Percentiles rank a stretch among this genome's conserved stretches.
Conservation (phyloP, 2,329 filamentous ascomycete genomes). For the Aphanoascus verrucosus region DNA sequence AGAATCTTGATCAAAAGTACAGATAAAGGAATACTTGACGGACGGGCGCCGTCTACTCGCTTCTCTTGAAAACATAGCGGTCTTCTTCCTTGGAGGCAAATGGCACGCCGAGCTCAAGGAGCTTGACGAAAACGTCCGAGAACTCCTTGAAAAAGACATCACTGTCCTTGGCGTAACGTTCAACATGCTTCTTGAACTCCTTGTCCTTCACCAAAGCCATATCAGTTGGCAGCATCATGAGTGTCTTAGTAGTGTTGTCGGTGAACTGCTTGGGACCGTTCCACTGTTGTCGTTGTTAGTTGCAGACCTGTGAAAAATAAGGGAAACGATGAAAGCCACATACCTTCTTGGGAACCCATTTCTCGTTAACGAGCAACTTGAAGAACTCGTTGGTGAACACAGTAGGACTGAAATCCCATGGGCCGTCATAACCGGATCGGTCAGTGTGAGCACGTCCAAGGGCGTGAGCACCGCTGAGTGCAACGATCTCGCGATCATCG, state of each 20-base stretch:
- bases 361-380: constrained; percentile 76
- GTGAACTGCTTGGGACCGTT: constrained; percentile 83
- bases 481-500: constrained; percentile 93
- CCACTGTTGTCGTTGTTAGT: constrained; percentile 44
- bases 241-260: constrained; percentile 71
- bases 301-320: background rate
- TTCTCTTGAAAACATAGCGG: constrained; percentile 53
- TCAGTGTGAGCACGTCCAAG: constrained; percentile 83
- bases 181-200: constrained; percentile 65
- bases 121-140: constrained; percentile 60
- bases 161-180: constrained; percentile 85
- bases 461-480: constrained; percentile 73
- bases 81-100: constrained; percentile 58
- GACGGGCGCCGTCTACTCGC: constrained; percentile 21
- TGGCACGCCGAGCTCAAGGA: constrained; percentile 91
- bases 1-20: constrained; percentile 4
- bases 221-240: constrained; percentile 98
- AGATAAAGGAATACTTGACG: background rate
- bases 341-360: constrained; percentile 72
- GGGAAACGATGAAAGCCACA: background rate
- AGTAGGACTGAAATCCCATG: constrained; percentile 86
- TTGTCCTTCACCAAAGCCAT: constrained; percentile 81
- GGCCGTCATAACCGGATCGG: constrained; percentile 77
- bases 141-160: constrained; percentile 93
- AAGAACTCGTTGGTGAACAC: constrained; percentile 93